These are phyloP conservation scores for Microdochium nivale DNA, from an alignment of 2,329 filamentous ascomycete genomes.

Conservation along the genomic window DNA sequence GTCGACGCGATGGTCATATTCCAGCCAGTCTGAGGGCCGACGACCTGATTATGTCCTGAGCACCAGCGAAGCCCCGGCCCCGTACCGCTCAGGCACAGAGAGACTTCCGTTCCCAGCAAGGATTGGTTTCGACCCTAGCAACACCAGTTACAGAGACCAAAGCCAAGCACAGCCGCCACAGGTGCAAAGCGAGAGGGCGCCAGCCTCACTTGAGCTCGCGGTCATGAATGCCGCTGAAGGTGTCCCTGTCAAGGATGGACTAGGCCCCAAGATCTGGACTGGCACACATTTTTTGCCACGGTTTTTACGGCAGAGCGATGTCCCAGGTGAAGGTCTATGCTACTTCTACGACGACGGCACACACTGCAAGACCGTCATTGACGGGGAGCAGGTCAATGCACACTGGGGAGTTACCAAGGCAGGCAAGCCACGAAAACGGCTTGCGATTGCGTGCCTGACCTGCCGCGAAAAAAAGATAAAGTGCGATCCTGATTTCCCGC, in stretches of 20 bases:
- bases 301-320: constrained; percentile 54
- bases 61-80: background rate
- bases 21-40: background rate
- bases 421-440: constrained; percentile 81
- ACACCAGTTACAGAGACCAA: background rate
- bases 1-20: background rate
- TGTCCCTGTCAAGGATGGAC: constrained; percentile 44
- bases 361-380: constrained; percentile 74
- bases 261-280: constrained; percentile 63
- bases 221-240: constrained; percentile 29
- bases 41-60: background rate
- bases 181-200: constrained; percentile 5
- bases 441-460: constrained; percentile 66
- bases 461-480: constrained; percentile 98
- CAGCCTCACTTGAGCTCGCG: constrained; percentile 10
- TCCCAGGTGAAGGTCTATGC: constrained; percentile 72
- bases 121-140: background rate
- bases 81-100: background rate
- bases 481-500: constrained; percentile 80
- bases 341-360: constrained; percentile 83
- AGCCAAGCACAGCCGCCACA: constrained; percentile 12
- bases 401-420: constrained; percentile 93
- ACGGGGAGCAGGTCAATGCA: constrained; percentile 80
- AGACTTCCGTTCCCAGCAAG: background rate
- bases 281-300: constrained; percentile 59